Conservation (phyloP, 2,329 filamentous ascomycete species). For the Fusarium marasasianum region DNA sequence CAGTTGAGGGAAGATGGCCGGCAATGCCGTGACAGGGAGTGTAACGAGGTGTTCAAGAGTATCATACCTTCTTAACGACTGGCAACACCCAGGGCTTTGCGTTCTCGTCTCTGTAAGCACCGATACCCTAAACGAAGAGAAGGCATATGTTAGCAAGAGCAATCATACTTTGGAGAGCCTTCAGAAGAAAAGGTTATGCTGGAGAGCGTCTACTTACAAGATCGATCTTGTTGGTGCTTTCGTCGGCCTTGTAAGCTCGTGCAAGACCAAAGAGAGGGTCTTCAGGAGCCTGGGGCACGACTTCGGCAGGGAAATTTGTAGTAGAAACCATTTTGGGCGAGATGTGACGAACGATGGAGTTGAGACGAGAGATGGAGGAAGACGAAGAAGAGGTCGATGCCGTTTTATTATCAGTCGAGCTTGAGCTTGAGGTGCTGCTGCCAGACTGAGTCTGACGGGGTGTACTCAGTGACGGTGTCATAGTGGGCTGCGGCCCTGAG, state of each 20-base stretch:
- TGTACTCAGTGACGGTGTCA: slow-evolving; percentile 44
- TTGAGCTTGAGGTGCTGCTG: slow-evolving; percentile 38
- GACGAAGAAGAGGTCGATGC: slow-evolving; percentile 51
- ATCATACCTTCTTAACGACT: slow-evolving; percentile 88
- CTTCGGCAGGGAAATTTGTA: slow-evolving; percentile 74
- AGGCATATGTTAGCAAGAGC: slow-evolving; percentile 17
- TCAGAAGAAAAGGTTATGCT: background rate
- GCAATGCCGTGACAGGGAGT: slow-evolving; percentile 6
- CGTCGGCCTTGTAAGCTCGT: slow-evolving; percentile 85
- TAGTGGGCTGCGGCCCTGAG: slow-evolving; percentile 44
- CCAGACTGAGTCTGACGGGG: slow-evolving; percentile 38
- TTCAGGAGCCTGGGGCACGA: slow-evolving; percentile 89
- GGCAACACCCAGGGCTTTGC: slow-evolving; percentile 98
- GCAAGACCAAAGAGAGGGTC: slow-evolving; percentile 95
- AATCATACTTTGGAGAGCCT: background rate
- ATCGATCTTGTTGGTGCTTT: slow-evolving; percentile 84
- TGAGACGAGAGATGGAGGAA: slow-evolving; percentile 62
- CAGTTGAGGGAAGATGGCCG: background rate
- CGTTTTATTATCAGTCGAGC: slow-evolving; percentile 45
- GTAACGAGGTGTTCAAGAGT: slow-evolving; percentile 3
- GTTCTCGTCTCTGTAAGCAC: slow-evolving; percentile 93
- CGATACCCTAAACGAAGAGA: slow-evolving; percentile 67
- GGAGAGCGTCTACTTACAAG: slow-evolving; percentile 67
- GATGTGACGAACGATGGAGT: slow-evolving; percentile 76
- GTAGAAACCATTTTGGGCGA: slow-evolving; percentile 60